Evolutionary conservation across 1,139 yeast species (phyloP).

Genomic region (Taphrina sp.): DNA sequence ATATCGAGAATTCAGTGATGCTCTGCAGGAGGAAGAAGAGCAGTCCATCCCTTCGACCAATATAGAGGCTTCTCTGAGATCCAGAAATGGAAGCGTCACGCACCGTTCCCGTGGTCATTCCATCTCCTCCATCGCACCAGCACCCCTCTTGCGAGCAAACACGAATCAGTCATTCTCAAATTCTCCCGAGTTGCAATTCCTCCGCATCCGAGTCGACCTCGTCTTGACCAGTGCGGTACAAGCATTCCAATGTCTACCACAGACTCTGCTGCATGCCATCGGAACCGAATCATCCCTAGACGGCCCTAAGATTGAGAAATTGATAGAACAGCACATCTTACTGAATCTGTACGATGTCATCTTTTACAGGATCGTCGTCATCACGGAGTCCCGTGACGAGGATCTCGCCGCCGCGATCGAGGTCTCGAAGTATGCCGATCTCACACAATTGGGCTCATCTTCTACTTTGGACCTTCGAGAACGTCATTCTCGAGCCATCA

Average conservation of each 20-base stretch:
- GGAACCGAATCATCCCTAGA: conserved; percentile 4
- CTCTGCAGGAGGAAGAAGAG: conserved; percentile 4
- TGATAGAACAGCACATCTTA: conserved; percentile 17
- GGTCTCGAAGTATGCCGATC: conserved; percentile 9
- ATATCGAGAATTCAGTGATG: conserved; percentile 14
- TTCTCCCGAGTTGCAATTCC: conserved; percentile 1
- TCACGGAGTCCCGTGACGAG: conserved; percentile 15
- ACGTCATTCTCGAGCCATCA: conserved; percentile 18
- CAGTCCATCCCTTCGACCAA: background rate
- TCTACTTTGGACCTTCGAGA: conserved; percentile 17
- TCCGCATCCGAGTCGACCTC: conserved; percentile 13
- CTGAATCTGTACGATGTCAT: conserved; percentile 25
- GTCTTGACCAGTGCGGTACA: conserved; percentile 16
- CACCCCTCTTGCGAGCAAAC: conserved; percentile 7
- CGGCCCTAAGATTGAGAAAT: conserved; percentile 25
- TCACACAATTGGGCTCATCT: conserved; percentile 28
- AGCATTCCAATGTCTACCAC: conserved; percentile 26
- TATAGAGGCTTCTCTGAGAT: background rate
- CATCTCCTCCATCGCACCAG: conserved; percentile 19
- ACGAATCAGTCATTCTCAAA: conserved; percentile 18
- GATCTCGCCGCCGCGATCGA: conserved; percentile 30
- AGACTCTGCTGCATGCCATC: conserved; percentile 8
- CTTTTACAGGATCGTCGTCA: conserved; percentile 8
- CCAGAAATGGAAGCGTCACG: background rate
- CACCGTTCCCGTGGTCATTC: conserved; percentile 10